Evolutionary conservation across 1,284 basidiomycete genomes (phyloP), one percentile per base, ranked within the genome.

Genomic region (Ceratobasidium sp.): DNA sequence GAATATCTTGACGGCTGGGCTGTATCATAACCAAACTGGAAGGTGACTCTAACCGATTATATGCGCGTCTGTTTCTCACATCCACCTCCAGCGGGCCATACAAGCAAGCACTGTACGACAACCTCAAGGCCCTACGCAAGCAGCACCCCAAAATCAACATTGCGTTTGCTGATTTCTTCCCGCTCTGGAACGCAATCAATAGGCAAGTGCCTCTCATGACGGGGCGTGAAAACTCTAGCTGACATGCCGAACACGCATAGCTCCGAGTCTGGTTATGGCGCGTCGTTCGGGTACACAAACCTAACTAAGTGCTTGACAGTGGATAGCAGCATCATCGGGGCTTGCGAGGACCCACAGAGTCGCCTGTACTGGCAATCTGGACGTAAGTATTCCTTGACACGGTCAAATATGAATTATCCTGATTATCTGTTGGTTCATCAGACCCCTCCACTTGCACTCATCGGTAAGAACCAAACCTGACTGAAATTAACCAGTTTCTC

Each of bases 381-480:
- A n/a, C 70, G 70, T 71, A 38, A 71, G 68, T 65, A 27, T 15
- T 31, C 8, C 6, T 13, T 56, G 8, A 35, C 34, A 34, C n/a
- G 10, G n/a, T 31, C 25, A 15, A 22, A 29, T 32, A n/a, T 12
- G 4, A 17, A 15, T 32, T 58, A n/a, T 40, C 31, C 25, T 27
- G 22, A 25, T 31, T 13, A 22, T 58, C 17, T 50, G 12, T 52
- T 42, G 29, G 7, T 45, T 29, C 32, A 3, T 32, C 25, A 71
- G 70, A 69, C 38, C 70, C 70, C 25, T 65, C 68, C 17, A 71
- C 68, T n/a, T 71, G 70, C 31, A 71, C 70, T 13, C 70, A 71
- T 49, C 43, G 70, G 70, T 69, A 52, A 69, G 70, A 34, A 12
- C 17, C n/a, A 6, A 7, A 20, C 43, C n/a, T 32, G 25, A 40